Conservation (phyloP, 2,329 filamentous ascomycete genomes). For the Beauveria sp. region DNA sequence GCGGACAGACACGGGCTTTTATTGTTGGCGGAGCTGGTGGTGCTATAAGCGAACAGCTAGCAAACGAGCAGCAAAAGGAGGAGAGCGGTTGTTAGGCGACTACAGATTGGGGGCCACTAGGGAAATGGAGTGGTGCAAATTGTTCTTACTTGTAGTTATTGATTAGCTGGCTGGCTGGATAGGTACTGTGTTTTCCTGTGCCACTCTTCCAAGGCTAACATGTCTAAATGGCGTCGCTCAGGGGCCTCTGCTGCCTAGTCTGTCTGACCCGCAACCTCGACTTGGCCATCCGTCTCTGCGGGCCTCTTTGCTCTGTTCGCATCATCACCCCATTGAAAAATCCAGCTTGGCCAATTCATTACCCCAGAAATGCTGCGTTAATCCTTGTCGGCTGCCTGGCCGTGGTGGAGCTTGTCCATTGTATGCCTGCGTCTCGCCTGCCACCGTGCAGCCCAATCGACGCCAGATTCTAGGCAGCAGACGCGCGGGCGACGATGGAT, state of each 20-base stretch:
- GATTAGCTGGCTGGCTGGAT: no score
- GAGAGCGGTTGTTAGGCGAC: background rate
- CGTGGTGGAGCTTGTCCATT: background rate
- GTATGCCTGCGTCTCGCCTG: no score
- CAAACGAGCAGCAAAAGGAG: background rate
- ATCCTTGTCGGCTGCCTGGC: slow-evolving; percentile 7
- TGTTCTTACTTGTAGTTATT: no score
- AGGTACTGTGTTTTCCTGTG: no score
- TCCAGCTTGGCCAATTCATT: background rate
- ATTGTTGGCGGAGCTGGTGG: background rate
- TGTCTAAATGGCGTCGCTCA: background rate
- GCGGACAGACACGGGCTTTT: slow-evolving; percentile 1
- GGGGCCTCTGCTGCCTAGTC: slow-evolving; percentile 8
- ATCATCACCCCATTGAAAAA: no score
- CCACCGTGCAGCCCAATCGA: background rate
- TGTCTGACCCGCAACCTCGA: background rate
- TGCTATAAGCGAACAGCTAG: background rate
- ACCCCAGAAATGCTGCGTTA: background rate
- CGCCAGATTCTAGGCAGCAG: slow-evolving; percentile 5
- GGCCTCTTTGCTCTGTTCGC: background rate
- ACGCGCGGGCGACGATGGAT: background rate
- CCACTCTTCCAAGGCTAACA: background rate
- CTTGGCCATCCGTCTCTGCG: background rate
- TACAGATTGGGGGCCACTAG: background rate
- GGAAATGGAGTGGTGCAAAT: background rate